phyloP scores from a whole-genome alignment of 768 basidiomycete species.

The Lactarius deliciosus region DNA sequence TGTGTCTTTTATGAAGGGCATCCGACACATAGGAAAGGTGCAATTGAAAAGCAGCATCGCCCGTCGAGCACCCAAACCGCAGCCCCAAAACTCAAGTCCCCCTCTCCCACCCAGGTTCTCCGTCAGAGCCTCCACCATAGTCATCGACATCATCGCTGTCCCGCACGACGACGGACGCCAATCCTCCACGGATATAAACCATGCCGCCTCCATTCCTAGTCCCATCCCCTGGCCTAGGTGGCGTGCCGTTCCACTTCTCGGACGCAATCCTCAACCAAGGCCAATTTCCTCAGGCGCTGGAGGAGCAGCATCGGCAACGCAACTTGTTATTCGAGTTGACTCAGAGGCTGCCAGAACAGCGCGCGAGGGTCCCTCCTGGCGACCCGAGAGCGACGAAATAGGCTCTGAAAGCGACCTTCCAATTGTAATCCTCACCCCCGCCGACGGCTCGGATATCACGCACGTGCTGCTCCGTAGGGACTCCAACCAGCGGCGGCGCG shows the following conservation, averaged over 20 bases:
- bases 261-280: too few relatives aligned
- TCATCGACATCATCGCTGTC: slow-evolving; percentile 6
- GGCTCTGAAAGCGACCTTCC: background rate
- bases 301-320: background rate
- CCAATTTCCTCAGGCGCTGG: background rate
- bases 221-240: background rate
- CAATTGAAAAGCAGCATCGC: background rate
- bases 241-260: background rate
- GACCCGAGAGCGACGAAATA: background rate
- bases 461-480: background rate
- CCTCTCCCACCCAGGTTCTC: background rate
- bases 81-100: background rate
- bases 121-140: background rate
- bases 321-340: background rate
- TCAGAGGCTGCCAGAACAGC: background rate
- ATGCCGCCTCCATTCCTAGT: background rate
- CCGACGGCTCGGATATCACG: too few relatives aligned
- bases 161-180: background rate
- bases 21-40: slow-evolving; percentile 1
- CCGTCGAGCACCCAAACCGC: too few relatives aligned
- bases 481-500: background rate
- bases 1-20: slow-evolving; percentile 7
- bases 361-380: background rate
- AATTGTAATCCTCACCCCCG: background rate
- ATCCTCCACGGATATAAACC: background rate